phyloP scores from a whole-genome alignment of 2,329 filamentous ascomycete species.

The Phaeomoniella chlamydospora region DNA sequence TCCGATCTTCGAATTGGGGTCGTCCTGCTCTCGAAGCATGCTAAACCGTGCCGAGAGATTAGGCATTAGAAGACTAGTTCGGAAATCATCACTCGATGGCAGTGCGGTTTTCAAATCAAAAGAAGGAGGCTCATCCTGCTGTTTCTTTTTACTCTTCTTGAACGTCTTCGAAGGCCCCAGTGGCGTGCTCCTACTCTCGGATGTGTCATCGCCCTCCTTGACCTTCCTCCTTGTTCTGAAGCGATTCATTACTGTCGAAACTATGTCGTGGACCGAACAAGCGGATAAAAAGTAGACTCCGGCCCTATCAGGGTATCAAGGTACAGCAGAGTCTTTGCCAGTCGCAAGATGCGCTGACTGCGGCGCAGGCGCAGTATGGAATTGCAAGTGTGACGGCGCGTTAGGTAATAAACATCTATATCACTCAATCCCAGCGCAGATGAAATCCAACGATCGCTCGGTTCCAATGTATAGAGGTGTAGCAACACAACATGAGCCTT shows the following conservation, averaged over 20 bases:
- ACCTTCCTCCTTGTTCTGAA: constrained; percentile 1
- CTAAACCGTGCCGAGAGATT: constrained; percentile 90
- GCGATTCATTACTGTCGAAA: constrained; percentile 1
- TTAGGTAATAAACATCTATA: not conserved
- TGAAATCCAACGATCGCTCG: no score
- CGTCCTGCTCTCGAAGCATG: constrained; percentile 90
- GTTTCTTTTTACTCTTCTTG: constrained; percentile 35
- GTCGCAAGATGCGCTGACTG: not conserved
- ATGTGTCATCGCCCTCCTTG: not conserved
- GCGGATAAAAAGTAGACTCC: not conserved
- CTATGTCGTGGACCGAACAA: no score
- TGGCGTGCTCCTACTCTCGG: not conserved
- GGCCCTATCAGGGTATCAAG: not conserved
- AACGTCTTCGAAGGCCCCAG: not conserved
- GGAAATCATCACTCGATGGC: constrained; percentile 76
- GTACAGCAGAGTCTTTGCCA: not conserved
- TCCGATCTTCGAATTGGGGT: constrained; percentile 74
- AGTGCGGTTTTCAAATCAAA: constrained; percentile 62
- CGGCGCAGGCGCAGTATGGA: not conserved
- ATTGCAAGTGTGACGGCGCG: not conserved
- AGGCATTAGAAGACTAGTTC: constrained; percentile 91
- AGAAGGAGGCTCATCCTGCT: constrained; percentile 37
- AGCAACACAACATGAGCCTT: no score
- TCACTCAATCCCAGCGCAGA: not conserved
- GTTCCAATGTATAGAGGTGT: no score